These are phyloP conservation scores for Glycine soja DNA, from an alignment of 306 rosid genomes.

Conservation along the genomic window DNA sequence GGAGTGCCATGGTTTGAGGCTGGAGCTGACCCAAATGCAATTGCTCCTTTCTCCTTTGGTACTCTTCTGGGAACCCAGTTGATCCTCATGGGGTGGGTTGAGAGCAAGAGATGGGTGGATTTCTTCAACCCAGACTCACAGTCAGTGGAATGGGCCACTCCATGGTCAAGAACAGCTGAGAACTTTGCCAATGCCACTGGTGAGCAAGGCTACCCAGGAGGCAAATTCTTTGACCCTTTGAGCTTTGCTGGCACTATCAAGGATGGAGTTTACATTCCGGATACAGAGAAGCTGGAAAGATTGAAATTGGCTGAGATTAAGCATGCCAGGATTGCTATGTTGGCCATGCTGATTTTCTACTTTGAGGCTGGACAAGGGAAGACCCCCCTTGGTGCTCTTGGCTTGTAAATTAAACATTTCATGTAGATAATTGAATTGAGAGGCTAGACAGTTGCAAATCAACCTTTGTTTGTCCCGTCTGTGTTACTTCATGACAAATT, in stretches of 20 bases:
- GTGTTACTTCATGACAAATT: conserved; percentile 44
- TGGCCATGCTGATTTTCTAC: conserved; percentile 96
- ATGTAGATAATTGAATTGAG: conserved; percentile 70
- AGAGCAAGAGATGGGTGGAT: conserved; percentile 97
- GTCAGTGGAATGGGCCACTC: conserved; percentile 97
- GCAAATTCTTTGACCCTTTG: conserved; percentile 94
- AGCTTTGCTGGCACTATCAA: conserved; percentile 66
- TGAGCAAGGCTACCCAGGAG: conserved; percentile 96
- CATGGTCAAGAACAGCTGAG: conserved; percentile 94
- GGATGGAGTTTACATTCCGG: conserved; percentile 79
- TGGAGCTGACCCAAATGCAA: conserved; percentile 87
- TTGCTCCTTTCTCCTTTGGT: conserved; percentile 98
- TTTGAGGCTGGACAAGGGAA: conserved; percentile 99
- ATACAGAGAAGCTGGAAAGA: conserved; percentile 81
- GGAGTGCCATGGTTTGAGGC: conserved; percentile 98
- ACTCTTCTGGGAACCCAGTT: conserved; percentile 89
- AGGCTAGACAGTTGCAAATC: conserved; percentile 46
- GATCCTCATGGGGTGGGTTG: conserved; percentile 98
- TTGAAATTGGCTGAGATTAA: conserved; percentile 93
- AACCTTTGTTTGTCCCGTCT: conserved; percentile 38
- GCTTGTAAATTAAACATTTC: conserved; percentile 65
- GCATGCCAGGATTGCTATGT: conserved; percentile 93
- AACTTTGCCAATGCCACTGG: conserved; percentile 88
- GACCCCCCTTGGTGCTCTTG: conserved; percentile 97
- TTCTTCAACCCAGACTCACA: conserved; percentile 98